A percentile compares a stretch with the other conserved stretches of the same genome.
phyloP scores from a whole-genome alignment of 306 rosid genomes.

The Leucaena leucocephala region DNA sequence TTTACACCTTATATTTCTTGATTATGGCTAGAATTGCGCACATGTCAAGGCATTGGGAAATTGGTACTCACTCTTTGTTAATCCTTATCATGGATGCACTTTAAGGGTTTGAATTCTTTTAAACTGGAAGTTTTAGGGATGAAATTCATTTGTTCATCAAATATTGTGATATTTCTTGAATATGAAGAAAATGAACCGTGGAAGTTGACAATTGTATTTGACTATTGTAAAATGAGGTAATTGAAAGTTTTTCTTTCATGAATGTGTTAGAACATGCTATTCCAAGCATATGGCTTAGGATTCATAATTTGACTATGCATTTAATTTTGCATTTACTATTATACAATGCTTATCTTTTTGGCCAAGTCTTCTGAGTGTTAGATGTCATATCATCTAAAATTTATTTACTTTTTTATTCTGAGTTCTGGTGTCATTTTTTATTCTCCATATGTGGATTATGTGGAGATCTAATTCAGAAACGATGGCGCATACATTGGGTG shows the following conservation, averaged over 20 bases:
- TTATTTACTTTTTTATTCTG: too few relatives aligned
- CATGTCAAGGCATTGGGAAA: conserved; percentile 18
- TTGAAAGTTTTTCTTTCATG: neutral
- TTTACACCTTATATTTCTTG: conserved; percentile 38
- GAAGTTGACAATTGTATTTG: conserved; percentile 2
- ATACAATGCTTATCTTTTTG: neutral
- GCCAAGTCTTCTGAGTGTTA: neutral
- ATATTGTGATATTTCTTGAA: conserved; percentile 8
- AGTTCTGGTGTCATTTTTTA: neutral
- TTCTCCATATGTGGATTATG: neutral
- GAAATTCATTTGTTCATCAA: neutral
- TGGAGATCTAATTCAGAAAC: neutral
- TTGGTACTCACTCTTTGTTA: conserved; percentile 19
- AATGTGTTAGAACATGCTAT: neutral
- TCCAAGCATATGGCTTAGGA: neutral
- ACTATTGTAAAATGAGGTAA: conserved; percentile 14
- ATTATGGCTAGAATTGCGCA: conserved; percentile 18
- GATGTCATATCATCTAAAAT: neutral
- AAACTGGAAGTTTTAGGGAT: neutral
- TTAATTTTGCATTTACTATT: conserved; percentile 4
- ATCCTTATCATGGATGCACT: conserved; percentile 25
- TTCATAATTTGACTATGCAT: neutral
- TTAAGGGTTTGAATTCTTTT: conserved; percentile 38
- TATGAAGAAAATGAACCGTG: neutral
- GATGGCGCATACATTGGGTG: neutral